Conservation (phyloP, 1,139 yeast genomes). For the Tardiomyces blankii region DNA sequence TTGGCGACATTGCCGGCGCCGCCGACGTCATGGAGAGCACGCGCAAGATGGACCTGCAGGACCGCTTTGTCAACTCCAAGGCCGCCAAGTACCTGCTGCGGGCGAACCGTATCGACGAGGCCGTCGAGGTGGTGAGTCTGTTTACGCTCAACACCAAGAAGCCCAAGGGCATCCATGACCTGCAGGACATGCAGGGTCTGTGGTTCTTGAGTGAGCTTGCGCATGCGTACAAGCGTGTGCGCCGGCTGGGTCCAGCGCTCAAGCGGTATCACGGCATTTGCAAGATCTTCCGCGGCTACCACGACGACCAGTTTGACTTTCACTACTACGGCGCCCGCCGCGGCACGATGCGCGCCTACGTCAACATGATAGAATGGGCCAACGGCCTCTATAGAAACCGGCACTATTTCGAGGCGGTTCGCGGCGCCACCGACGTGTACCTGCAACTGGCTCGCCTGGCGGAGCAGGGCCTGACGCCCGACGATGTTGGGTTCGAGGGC, state of each 20-base stretch:
- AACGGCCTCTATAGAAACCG: slow-evolving; percentile 61
- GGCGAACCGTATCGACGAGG: slow-evolving; percentile 69
- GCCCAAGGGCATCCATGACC: slow-evolving; percentile 73
- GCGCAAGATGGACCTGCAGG: slow-evolving; percentile 71
- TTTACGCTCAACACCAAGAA: slow-evolving; percentile 78
- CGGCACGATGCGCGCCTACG: slow-evolving; percentile 80
- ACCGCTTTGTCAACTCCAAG: slow-evolving; percentile 83
- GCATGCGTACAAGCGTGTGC: slow-evolving; percentile 53
- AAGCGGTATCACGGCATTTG: slow-evolving; percentile 66
- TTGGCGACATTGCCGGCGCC: slow-evolving; percentile 51
- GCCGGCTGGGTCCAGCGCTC: slow-evolving; percentile 55
- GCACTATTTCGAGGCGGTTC: slow-evolving; percentile 55
- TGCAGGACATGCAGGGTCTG: slow-evolving; percentile 82
- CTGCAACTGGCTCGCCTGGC: slow-evolving; percentile 18
- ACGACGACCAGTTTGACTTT: slow-evolving; percentile 85
- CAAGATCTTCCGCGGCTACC: slow-evolving; percentile 58
- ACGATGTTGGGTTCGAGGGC: background rate
- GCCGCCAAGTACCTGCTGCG: slow-evolving; percentile 75
- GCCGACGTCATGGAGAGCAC: slow-evolving; percentile 59
- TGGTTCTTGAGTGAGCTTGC: slow-evolving; percentile 87
- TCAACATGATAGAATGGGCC: slow-evolving; percentile 72
- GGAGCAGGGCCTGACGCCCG: slow-evolving; percentile 4
- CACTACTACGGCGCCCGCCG: slow-evolving; percentile 86
- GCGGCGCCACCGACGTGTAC: slow-evolving; percentile 53
- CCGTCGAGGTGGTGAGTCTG: slow-evolving; percentile 59